Evolutionary conservation across 192 early-diverging fungal genomes (phyloP), one percentile per base, ranked within the genome.

Genomic region (Rhizophagus sp.): DNA sequence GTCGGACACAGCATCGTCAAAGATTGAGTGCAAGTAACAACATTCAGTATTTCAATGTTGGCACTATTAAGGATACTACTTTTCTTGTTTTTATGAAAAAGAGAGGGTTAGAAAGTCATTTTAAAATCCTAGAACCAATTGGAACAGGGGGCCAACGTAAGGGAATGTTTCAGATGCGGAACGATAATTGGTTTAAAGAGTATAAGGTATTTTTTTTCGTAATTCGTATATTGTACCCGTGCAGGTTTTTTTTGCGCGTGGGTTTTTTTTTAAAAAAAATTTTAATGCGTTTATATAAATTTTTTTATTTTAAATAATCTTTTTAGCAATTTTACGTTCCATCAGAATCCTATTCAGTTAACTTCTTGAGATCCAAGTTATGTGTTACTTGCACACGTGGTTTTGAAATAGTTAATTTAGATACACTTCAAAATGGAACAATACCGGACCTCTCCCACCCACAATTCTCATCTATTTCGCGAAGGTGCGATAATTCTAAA

Each of bases 311-410:
- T 30, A 30, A 30, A 30, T 30, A 30, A 30, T 66, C 27, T 30
- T 91, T 90, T 86, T 90, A 95, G 88, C 95, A 98, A 82, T 94
- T 96, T 81, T 99, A 99, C 83, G 94, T 98, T 81, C 95, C 96
- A 9, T 91, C 94, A 39, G 97, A 99, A 88, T 90, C 95, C 24
- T 93, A 87, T 62, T 95, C 94, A 13, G 88, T 99, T 73, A 93
- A 96, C 79, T 95, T 95, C 73, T 85, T 97, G 81, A 91, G 92
- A 33, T 94, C 93, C n/a, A 94, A 92, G 63, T 87, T 99, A 36
- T 96, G 93, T 84, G 93, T 99, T 9, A 96, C 95, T 25, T 96
- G 95, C 83, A 88, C 88, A 33, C 94, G 94, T 75, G 97, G 97
- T 7, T 97, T 99, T 78, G 96, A 99, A 85, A 90, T 99, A 75